phyloP scores from a whole-genome alignment of 1,284 basidiomycete genomes.

The Microbotryum silenes-acaulis region DNA sequence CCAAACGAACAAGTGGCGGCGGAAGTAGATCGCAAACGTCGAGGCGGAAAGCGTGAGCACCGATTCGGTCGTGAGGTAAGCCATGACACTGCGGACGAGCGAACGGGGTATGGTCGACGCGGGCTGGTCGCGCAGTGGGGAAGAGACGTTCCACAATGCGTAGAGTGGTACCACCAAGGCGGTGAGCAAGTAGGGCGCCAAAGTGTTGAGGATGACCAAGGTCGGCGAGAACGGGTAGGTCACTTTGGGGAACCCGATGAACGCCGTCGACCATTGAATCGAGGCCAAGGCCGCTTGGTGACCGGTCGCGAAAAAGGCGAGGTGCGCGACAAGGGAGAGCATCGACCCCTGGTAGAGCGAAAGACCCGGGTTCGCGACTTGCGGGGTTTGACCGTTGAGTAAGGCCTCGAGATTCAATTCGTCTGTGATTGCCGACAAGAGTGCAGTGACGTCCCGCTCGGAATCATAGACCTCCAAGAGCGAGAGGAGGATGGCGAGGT shows the following conservation, averaged over 20 bases:
- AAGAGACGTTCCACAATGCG: slow-evolving; percentile 82
- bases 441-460: slow-evolving; percentile 57
- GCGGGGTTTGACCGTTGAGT: slow-evolving; percentile 7
- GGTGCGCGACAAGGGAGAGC: slow-evolving; percentile 63
- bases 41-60: slow-evolving; percentile 62
- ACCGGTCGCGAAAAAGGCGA: slow-evolving; percentile 78
- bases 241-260: slow-evolving; percentile 62
- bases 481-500: slow-evolving; percentile 57
- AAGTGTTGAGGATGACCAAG: slow-evolving; percentile 72
- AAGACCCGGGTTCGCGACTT: slow-evolving; percentile 37
- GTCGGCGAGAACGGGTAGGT: slow-evolving; percentile 67
- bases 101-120: slow-evolving; percentile 39
- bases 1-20: slow-evolving; percentile 97
- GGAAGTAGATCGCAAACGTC: slow-evolving; percentile 63
- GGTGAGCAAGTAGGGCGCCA: slow-evolving; percentile 63
- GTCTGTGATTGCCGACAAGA: slow-evolving; percentile 10
- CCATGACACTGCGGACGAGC: slow-evolving; percentile 51
- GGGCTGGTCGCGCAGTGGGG: slow-evolving; percentile 41
- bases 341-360: slow-evolving; percentile 62
- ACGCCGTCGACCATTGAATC: slow-evolving; percentile 93
- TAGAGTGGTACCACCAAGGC: slow-evolving; percentile 60
- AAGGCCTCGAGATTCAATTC: slow-evolving; percentile 23
- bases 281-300: slow-evolving; percentile 84
- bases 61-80: slow-evolving; percentile 62
- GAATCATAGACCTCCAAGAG: slow-evolving; percentile 73